Evolutionary conservation across 495 filamentous ascomycete genomes (phyloP), one percentile per base, ranked within the genome.

Genomic region (Neurospora africana): DNA sequence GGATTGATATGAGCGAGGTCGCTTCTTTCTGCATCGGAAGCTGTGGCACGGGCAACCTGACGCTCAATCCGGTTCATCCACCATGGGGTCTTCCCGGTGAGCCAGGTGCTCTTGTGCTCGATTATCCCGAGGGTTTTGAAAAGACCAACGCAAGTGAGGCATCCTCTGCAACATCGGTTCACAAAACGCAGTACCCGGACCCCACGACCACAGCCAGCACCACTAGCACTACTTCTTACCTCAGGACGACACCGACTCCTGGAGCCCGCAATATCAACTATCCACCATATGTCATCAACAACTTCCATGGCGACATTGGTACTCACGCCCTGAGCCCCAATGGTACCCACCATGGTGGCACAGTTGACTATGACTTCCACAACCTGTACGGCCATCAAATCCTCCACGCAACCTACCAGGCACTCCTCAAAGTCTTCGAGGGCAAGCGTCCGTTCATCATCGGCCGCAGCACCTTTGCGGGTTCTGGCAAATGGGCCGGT

Each of bases 1-100:
- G 93, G 93, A 95, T 95, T 68, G 92, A 94, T 74, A 93, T 94
- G 91, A 92, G 90, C 53, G 92, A 94, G 77, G 78, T 89, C 3
- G 89, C 91, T 21, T 93, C 91, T 0, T 95, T 95, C 86, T 95
- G 93, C 73, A 87, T 91, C 15, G 93, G 93, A 7, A 91, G 87
- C 76, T 95, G 92, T 73, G 92, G 93, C 35, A 87, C 85, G 39
- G 82, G 82, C 2, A 92, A 93, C 70, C 79, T 93, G 61, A 87
- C 86, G 6, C 77, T 92, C 71, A 92, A 93, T 74, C 91, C 91
- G 0, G 88, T 88, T 4, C 91, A 93, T 77, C 89, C 88, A 27
- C 84, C 87, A 6, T 93, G 93, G 73, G 30, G 70, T 3, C 85
- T 94, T 4, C 91, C 90, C 7, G 91, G 92, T 3, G 86, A 89